A percentile compares a stretch with the other conserved stretches of the same genome.
Conservation (phyloP, 2,329 filamentous ascomycete genomes). For the Onygena corvina region DNA sequence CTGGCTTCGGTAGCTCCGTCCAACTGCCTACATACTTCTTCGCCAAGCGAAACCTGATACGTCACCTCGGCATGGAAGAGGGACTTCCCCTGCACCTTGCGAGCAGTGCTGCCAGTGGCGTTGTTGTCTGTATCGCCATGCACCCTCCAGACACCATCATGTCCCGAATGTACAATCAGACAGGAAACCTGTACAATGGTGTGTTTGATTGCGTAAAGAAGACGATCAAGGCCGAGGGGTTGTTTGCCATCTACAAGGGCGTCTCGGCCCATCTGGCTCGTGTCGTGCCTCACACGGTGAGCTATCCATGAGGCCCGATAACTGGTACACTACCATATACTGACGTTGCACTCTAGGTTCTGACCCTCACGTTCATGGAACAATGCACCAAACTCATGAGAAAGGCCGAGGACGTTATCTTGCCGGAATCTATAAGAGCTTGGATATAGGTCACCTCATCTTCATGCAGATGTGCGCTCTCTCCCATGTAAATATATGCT, state of each 20-base stretch:
- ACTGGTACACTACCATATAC: slow-evolving; percentile 7
- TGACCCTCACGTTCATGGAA: slow-evolving; percentile 86
- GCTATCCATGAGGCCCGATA: slow-evolving; percentile 18
- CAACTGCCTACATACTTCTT: slow-evolving; percentile 98
- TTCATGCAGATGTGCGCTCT: not conserved
- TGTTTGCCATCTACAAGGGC: slow-evolving; percentile 93
- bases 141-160: slow-evolving; percentile 98
- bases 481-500: not conserved
- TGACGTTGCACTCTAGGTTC: slow-evolving; percentile 43
- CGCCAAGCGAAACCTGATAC: slow-evolving; percentile 73
- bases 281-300: slow-evolving; percentile 80
- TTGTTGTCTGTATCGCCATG: slow-evolving; percentile 96
- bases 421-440: slow-evolving; percentile 37
- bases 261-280: slow-evolving; percentile 89
- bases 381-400: slow-evolving; percentile 91
- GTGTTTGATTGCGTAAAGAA: slow-evolving; percentile 86
- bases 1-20: slow-evolving; percentile 88
- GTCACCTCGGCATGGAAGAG: slow-evolving; percentile 78
- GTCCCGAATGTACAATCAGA: slow-evolving; percentile 98
- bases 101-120: slow-evolving; percentile 79
- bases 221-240: slow-evolving; percentile 79
- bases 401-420: slow-evolving; percentile 55
- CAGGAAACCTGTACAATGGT: slow-evolving; percentile 87
- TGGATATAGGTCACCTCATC: slow-evolving; percentile 30
- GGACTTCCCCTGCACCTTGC: slow-evolving; percentile 78